These are phyloP conservation scores for Maudiozyma humilis DNA, from an alignment of 1,139 yeast genomes.

Conservation along the genomic window DNA sequence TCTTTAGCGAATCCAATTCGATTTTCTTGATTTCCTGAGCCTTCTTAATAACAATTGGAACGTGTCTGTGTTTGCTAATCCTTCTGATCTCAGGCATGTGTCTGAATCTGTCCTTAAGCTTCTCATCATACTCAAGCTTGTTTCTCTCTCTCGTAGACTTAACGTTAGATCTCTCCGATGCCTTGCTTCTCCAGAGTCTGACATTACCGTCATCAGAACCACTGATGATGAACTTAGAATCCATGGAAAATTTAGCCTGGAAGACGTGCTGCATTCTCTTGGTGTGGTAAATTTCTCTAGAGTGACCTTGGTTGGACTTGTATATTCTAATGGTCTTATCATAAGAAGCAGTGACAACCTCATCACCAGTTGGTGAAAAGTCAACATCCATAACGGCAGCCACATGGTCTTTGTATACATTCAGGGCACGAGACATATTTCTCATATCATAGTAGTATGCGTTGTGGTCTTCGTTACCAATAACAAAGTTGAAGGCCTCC, in stretches of 20 bases:
- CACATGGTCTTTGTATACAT: constrained; percentile 90
- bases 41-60: constrained; percentile 78
- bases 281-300: constrained; percentile 91
- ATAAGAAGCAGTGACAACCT: constrained; percentile 88
- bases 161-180: constrained; percentile 75
- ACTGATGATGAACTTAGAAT: constrained; percentile 72
- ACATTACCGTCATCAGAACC: constrained; percentile 97
- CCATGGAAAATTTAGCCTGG: constrained; percentile 77
- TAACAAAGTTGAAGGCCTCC: constrained; percentile 91
- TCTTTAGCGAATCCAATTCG: constrained; percentile 65
- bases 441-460: constrained; percentile 95
- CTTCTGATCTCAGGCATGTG: constrained; percentile 94
- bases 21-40: constrained; percentile 77
- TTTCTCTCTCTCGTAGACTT: constrained; percentile 74
- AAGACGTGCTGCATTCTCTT: constrained; percentile 95
- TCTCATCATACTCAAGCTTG: constrained; percentile 82
- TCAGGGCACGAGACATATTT: constrained; percentile 66
- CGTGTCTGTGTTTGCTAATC: constrained; percentile 84
- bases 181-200: constrained; percentile 83
- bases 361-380: constrained; percentile 95
- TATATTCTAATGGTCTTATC: constrained; percentile 86
- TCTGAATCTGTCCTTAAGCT: constrained; percentile 84
- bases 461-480: constrained; percentile 92
- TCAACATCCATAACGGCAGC: constrained; percentile 93
- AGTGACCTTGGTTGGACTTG: constrained; percentile 74